Evolutionary conservation across 2,329 filamentous ascomycete species (phyloP).

Genomic region (Curvularia eragrostidis): DNA sequence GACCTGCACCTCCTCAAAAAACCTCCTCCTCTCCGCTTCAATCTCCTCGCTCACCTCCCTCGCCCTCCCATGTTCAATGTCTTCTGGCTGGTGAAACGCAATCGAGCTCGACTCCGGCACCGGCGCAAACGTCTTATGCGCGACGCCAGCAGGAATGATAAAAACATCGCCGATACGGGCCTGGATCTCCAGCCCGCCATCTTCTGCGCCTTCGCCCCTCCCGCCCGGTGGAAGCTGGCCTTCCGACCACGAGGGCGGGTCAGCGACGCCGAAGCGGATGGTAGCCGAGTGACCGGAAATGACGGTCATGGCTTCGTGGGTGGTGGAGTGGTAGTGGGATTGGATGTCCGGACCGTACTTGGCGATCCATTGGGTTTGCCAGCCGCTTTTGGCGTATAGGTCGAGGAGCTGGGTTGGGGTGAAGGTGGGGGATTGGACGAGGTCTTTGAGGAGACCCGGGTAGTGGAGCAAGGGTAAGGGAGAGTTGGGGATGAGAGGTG

Average conservation of each 20-base stretch:
- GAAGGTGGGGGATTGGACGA: slow-evolving; percentile 33
- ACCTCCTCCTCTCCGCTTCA: slow-evolving; percentile 45
- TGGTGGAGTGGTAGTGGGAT: slow-evolving; percentile 62
- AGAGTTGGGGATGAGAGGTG: slow-evolving; percentile 51
- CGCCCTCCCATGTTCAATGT: slow-evolving; percentile 28
- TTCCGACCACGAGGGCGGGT: slow-evolving; percentile 41
- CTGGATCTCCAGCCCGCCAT: slow-evolving; percentile 58
- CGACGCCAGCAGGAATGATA: slow-evolving; percentile 62
- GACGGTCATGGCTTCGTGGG: slow-evolving; percentile 66
- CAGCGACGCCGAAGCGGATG: slow-evolving; percentile 63
- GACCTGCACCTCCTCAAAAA: slow-evolving; percentile 48
- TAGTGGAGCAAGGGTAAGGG: slow-evolving; percentile 62
- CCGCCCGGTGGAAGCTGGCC: slow-evolving; percentile 44
- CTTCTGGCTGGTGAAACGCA: slow-evolving; percentile 55
- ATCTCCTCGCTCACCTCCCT: slow-evolving; percentile 24
- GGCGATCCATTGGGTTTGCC: slow-evolving; percentile 64
- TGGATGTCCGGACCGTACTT: slow-evolving; percentile 62
- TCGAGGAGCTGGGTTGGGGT: slow-evolving; percentile 50
- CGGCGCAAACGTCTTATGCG: slow-evolving; percentile 62
- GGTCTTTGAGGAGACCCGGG: slow-evolving; percentile 49
- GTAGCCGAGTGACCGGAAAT: slow-evolving; percentile 59
- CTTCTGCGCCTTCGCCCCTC: slow-evolving; percentile 54
- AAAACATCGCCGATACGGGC: slow-evolving; percentile 64
- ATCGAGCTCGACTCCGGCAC: slow-evolving; percentile 47
- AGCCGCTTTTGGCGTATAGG: slow-evolving; percentile 58